Evolutionary conservation across 345 rosid species (phyloP), one percentile per base, ranked within the genome.

Genomic region (Gossypium bickii): DNA sequence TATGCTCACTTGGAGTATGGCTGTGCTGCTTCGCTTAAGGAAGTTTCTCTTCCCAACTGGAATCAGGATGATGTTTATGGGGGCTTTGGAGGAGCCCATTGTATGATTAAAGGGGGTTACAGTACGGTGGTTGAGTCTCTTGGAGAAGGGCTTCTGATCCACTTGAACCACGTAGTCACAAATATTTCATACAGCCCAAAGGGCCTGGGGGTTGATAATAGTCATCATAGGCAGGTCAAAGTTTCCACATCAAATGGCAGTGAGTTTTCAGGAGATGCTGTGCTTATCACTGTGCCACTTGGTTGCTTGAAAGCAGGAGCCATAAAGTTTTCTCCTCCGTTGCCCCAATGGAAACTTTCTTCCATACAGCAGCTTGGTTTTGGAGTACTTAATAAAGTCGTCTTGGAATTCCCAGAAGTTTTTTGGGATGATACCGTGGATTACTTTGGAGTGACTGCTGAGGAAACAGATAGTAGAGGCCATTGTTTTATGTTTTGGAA

Each of bases 401-500:
- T 88, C 57, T 76, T 96, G 82, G 98, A 96, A 83, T 96, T 96
- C 76, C 84, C 92, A 70, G 87, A 85, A 67, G 93, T 89, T 43
- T 96, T 96, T 86, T 96, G 99, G 99, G 98, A 96, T 84, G 99
- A 93, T 78, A 85, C 92, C 6, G 85, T 96, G 79, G 99, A 96
- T 85, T 96, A 92, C 80, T 96, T 96, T 90, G 99, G 99, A 60
- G 97, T 97, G 18, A 96, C 99, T 86, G 93, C 99, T 60, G 92
- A 91, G 84, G 97, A 90, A 82, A 90, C 94, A 24, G 86, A 89
- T 75, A 73, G 74, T 79, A 90, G 99, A 84, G 99, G 99, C 44
- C 89, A 85, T 62, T 93, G 98, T 82, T 96, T 96, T 84, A 96
- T 96, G 99, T 96, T 96, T 83, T 96, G 98, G 99, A 96, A 93